These are phyloP conservation scores for Boletus vinaceobasis DNA, from an alignment of 768 basidiomycete species.

Conservation along the genomic window DNA sequence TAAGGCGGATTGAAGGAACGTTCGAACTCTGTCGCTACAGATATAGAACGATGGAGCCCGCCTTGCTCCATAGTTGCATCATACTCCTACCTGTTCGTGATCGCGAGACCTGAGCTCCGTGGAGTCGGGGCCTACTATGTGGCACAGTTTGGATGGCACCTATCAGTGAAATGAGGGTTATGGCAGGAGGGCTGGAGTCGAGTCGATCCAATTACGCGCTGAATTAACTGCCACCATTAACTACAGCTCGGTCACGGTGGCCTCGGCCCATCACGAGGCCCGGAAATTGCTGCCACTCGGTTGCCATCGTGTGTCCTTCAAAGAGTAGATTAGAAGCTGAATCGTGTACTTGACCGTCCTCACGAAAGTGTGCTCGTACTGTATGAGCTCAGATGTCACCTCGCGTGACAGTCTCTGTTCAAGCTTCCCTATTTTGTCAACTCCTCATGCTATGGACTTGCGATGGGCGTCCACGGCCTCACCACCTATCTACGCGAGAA, in stretches of 20 bases:
- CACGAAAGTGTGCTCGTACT: neutral
- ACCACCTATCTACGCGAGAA: constrained; percentile 51
- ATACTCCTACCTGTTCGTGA: neutral
- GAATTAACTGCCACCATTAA: neutral
- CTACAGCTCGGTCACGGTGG: constrained; percentile 11
- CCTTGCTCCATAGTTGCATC: neutral
- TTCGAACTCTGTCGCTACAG: neutral
- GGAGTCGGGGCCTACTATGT: neutral
- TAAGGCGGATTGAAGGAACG: neutral
- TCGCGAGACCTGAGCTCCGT: neutral
- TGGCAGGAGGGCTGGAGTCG: constrained; percentile 1
- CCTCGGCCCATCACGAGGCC: neutral
- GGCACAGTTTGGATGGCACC: neutral
- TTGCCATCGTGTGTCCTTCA: constrained; percentile 1
- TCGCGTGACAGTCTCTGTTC: neutral
- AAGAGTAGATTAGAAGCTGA: neutral
- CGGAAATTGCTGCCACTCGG: constrained; percentile 2
- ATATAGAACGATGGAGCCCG: neutral
- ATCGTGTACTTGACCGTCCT: neutral
- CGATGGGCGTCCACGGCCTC: constrained; percentile 53
- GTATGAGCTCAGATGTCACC: neutral
- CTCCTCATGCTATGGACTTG: constrained; percentile 14
- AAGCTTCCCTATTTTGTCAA: constrained; percentile 1
- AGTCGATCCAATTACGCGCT: neutral
- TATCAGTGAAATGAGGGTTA: neutral